These are phyloP conservation scores for Naegleria fowleri DNA, from an alignment of 208 protist species.

Conservation along the genomic window DNA sequence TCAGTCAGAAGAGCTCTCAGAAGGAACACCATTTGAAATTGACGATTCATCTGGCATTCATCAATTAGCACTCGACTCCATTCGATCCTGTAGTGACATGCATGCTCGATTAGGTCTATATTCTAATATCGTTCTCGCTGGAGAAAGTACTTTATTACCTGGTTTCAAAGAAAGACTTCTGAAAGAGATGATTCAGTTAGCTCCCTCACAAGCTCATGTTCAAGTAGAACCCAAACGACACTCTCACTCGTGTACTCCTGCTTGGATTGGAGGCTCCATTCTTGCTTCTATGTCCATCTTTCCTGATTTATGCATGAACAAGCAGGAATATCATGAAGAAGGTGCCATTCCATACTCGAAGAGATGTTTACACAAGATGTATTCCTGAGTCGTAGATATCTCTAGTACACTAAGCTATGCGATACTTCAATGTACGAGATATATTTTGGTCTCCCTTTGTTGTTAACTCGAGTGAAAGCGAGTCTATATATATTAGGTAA, in stretches of 20 bases:
- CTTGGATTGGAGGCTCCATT: slow-evolving; percentile 73
- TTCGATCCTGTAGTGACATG: slow-evolving; percentile 79
- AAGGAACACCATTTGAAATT: too few species aligned
- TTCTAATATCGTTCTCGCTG: slow-evolving; percentile 83
- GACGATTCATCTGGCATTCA: too few species aligned
- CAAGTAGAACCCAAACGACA: slow-evolving; percentile 50
- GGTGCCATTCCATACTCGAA: too few species aligned
- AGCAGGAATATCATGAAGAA: slow-evolving; percentile 61
- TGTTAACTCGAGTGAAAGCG: too few species aligned
- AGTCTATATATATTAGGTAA: too few species aligned
- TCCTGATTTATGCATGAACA: slow-evolving; percentile 64
- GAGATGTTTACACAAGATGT: too few species aligned
- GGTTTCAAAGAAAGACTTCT: slow-evolving; percentile 69
- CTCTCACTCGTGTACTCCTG: too few species aligned
- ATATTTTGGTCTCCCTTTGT: too few species aligned
- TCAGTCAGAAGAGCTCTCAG: too few species aligned
- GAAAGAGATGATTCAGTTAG: slow-evolving; percentile 46
- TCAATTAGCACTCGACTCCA: slow-evolving; percentile 27
- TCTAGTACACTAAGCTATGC: too few species aligned
- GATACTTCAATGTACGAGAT: too few species aligned
- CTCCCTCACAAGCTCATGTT: not conserved
- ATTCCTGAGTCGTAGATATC: too few species aligned
- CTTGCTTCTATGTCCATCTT: slow-evolving; percentile 58
- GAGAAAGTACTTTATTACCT: slow-evolving; percentile 73
- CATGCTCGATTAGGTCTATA: slow-evolving; percentile 74